Conservation (phyloP, 208 protist genomes). For the Histomonas meleagridis region DNA sequence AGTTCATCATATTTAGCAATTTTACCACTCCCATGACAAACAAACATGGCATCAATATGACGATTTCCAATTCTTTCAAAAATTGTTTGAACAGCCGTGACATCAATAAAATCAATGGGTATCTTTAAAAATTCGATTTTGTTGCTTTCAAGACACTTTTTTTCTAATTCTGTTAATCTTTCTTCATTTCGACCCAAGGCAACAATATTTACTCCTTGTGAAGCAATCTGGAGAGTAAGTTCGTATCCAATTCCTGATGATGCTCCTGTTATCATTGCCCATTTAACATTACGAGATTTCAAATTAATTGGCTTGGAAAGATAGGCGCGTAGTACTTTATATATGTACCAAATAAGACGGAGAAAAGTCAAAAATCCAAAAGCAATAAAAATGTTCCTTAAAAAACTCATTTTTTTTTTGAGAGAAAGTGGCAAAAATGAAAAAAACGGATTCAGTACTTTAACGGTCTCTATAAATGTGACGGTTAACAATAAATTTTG, state of each 20-base stretch:
- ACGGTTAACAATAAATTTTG: no score
- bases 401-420: no score
- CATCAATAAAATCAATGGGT: neutral
- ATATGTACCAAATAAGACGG: no score
- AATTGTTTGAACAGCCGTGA: neutral
- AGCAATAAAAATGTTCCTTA: no score
- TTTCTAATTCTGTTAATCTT: neutral
- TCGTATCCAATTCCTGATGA: neutral
- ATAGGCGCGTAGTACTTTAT: no score
- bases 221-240: neutral
- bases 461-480: no score
- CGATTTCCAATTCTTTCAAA: neutral
- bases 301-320: neutral
- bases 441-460: no score
- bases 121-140: neutral
- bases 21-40: neutral
- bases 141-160: neutral
- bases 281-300: neutral
- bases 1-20: neutral
- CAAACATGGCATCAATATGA: neutral
- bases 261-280: neutral
- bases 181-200: neutral
- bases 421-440: no score
- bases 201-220: neutral
- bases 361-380: no score